phyloP scores from a whole-genome alignment of 306 rosid species.

The Neltuma alba region DNA sequence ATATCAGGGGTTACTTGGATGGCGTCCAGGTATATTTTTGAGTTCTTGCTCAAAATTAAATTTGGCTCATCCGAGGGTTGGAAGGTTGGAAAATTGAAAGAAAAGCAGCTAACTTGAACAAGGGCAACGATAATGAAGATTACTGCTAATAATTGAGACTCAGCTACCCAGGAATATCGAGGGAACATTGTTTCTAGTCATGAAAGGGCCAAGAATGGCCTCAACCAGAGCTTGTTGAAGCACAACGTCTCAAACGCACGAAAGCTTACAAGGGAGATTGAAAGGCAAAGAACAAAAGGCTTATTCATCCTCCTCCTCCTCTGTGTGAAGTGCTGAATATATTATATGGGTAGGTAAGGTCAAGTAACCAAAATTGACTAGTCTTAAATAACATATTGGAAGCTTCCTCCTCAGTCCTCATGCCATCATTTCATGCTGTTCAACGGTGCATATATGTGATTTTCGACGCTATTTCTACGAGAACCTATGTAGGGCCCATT shows the following conservation, averaged over 20 bases:
- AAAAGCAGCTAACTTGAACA: constrained; percentile 19
- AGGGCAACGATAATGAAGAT: constrained; percentile 26
- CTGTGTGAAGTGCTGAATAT: background rate
- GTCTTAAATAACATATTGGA: background rate
- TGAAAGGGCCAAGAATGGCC: constrained; percentile 11
- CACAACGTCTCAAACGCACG: background rate
- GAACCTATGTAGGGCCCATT: background rate
- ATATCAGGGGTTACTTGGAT: constrained; percentile 55
- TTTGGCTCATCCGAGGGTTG: background rate
- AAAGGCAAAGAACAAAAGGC: background rate
- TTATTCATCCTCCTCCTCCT: background rate
- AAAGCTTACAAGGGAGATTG: background rate
- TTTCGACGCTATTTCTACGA: background rate
- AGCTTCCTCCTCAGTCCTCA: no score
- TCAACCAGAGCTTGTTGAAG: constrained; percentile 22
- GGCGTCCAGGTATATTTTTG: constrained; percentile 24
- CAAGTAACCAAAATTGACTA: background rate
- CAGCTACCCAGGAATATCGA: background rate
- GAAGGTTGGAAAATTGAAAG: constrained; percentile 43
- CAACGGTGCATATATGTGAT: background rate
- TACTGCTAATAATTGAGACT: constrained; percentile 19
- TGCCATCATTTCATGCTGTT: background rate
- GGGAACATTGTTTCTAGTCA: background rate
- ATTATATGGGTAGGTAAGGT: background rate
- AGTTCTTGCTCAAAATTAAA: background rate